Conservation (phyloP, 1,139 yeast species). For the Yamadazyma mexicana region DNA sequence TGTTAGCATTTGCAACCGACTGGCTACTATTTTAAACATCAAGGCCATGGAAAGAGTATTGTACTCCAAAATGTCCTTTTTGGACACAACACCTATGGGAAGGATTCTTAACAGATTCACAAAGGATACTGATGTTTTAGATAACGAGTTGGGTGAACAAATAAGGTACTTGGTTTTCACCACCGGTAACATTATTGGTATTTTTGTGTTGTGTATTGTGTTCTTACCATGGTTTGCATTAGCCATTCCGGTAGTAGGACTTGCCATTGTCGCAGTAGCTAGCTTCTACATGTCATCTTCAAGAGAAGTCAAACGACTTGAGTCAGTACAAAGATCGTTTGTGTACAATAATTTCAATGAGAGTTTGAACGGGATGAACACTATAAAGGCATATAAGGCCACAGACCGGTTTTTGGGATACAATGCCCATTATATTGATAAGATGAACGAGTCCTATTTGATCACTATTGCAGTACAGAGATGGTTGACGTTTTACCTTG, state of each 20-base stretch:
- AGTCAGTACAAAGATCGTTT: constrained; percentile 71
- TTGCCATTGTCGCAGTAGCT: constrained; percentile 36
- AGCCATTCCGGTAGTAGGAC: constrained; percentile 43
- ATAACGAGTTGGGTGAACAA: constrained; percentile 70
- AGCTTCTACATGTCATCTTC: constrained; percentile 63
- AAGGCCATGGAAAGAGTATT: constrained; percentile 61
- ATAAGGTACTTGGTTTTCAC: constrained; percentile 47
- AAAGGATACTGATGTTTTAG: constrained; percentile 82
- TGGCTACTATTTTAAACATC: constrained; percentile 43
- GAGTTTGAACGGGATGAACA: constrained; percentile 67
- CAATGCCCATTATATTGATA: constrained; percentile 53
- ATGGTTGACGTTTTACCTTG: constrained; percentile 73
- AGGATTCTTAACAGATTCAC: constrained; percentile 64
- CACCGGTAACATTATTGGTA: constrained; percentile 59
- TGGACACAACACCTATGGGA: constrained; percentile 65
- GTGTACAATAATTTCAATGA: constrained; percentile 80
- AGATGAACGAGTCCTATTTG: constrained; percentile 73
- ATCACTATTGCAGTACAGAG: constrained; percentile 70
- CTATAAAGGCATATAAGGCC: constrained; percentile 64
- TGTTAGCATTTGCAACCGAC: constrained; percentile 54
- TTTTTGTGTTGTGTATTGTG: constrained; percentile 63
- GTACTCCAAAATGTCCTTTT: constrained; percentile 58
- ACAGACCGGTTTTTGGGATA: constrained; percentile 51
- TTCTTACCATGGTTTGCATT: constrained; percentile 67
- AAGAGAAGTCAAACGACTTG: constrained; percentile 79